Evolutionary conservation across 768 basidiomycete species (phyloP), one percentile per base, ranked within the genome.

Genomic region (Mycena vitilis): DNA sequence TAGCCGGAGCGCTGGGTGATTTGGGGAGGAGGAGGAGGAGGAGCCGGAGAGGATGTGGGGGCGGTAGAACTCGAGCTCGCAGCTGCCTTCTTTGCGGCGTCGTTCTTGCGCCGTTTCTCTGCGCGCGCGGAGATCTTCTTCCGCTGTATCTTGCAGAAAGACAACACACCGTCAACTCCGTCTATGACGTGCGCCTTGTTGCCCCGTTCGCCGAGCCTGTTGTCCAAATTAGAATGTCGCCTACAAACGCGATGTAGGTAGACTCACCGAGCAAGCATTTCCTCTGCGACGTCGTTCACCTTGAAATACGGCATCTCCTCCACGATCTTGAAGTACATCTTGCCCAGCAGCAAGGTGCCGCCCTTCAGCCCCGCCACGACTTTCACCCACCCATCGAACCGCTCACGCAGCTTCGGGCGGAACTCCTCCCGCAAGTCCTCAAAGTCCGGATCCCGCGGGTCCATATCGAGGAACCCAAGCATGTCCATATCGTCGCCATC

Each of bases 391-490:
- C 86, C 86, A 34, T 87, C 84, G 45, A 91, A 86, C 5, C 88
- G 83, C 34, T 80, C 81, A 74, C 86, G 87, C 69, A 91, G 74
- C 67, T 82, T 82, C 0, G 90, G 91, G 63, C 86, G 79, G 48
- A 87, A 88, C 75, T 90, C 88, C 45, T 90, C 89, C 55, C 85
- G 79, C 54, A 91, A 59, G 49, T 90, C 89, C 30, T 89, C 89
- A 49, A 87, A 70, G 66, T 91, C 89, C 0, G 86, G 81, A 56
- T 90, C 89, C 13, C 79, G 75, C 13, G 81, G 80, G 38, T 87
- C 86, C 30, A 87, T 56, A 58, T 89, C 88, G 16, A 88, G 76
- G 70, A 84, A 86, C 12, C 82, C 83, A 9, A 87, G 66, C 44
- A 86, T 75, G 63, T 91, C 89, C 10, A 13, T 86, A 84, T 4